These are phyloP conservation scores for Acacia crassicarpa DNA, from an alignment of 306 rosid species.

Conservation along the genomic window DNA sequence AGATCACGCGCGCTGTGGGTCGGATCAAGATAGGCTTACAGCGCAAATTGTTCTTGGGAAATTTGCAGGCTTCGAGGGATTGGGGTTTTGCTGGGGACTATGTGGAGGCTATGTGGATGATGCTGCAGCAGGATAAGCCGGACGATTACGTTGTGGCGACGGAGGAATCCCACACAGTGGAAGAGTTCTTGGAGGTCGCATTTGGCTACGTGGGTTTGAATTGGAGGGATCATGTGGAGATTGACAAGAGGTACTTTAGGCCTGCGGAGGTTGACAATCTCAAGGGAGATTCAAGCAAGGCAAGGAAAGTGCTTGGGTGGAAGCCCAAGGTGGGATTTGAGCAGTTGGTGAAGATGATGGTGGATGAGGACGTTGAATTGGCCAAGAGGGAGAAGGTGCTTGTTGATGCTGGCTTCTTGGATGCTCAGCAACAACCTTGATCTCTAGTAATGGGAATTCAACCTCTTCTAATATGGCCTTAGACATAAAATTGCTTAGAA, in stretches of 20 bases:
- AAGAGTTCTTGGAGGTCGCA: constrained; percentile 83
- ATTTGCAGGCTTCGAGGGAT: constrained; percentile 82
- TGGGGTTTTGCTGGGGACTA: constrained; percentile 99
- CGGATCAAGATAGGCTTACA: constrained; percentile 93
- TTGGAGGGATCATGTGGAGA: constrained; percentile 87
- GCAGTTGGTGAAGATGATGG: constrained; percentile 96
- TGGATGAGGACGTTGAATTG: constrained; percentile 79
- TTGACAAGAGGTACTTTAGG: constrained; percentile 85
- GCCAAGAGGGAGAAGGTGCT: constrained; percentile 97
- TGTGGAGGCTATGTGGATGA: constrained; percentile 98
- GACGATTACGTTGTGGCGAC: constrained; percentile 97
- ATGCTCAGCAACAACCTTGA: constrained; percentile 98
- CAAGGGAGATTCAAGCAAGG: constrained; percentile 81
- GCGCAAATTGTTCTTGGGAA: constrained; percentile 82
- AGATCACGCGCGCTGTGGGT: constrained; percentile 91
- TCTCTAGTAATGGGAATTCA: background rate
- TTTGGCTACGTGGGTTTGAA: constrained; percentile 82
- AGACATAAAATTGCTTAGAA: background rate
- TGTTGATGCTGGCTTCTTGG: constrained; percentile 97
- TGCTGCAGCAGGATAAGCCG: constrained; percentile 96
- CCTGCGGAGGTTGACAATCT: constrained; percentile 94
- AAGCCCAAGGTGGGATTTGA: constrained; percentile 88
- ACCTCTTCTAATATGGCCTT: background rate
- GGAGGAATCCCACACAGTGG: constrained; percentile 91
- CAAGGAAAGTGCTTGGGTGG: constrained; percentile 86